These are phyloP conservation scores for Albizia julibrissin DNA, from an alignment of 306 rosid genomes.

Conservation along the genomic window DNA sequence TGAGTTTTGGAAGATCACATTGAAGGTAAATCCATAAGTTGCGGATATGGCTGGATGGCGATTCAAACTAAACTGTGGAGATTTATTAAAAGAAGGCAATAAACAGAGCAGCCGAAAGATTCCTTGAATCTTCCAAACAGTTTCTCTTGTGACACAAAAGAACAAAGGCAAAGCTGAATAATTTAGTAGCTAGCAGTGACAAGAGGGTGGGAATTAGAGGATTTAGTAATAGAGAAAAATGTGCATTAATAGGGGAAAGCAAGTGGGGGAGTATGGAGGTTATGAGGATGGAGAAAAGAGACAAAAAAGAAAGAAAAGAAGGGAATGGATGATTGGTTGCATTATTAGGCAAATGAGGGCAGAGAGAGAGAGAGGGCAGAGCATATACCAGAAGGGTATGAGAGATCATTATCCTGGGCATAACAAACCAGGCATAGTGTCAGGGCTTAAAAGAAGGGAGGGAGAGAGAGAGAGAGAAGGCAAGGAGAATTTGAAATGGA, in stretches of 20 bases:
- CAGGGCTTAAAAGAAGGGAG: background rate
- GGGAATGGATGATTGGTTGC: constrained; percentile 38
- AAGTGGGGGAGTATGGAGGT: background rate
- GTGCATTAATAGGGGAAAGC: background rate
- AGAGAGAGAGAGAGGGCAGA: background rate
- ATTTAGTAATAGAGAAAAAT: background rate
- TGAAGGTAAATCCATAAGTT: background rate
- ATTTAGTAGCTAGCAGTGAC: background rate
- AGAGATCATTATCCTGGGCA: background rate
- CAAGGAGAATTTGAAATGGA: background rate
- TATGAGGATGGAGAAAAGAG: constrained; percentile 26
- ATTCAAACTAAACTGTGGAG: constrained; percentile 9
- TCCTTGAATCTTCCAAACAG: constrained; percentile 25
- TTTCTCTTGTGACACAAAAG: constrained; percentile 21
- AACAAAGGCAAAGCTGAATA: constrained; percentile 14
- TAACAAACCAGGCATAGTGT: background rate
- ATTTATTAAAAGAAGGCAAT: background rate
- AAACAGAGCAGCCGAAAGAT: background rate
- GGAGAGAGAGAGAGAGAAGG: background rate
- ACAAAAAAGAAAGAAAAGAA: constrained; percentile 15
- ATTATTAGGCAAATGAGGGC: constrained; percentile 24
- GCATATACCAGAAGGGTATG: background rate
- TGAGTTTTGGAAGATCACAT: constrained; percentile 21
- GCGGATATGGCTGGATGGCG: constrained; percentile 3
- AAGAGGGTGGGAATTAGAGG: constrained; percentile 33